Evolutionary conservation across 73 alveolate genomes (phyloP), one percentile per base, ranked within the genome.

Genomic region (Blepharisma japonicum): DNA sequence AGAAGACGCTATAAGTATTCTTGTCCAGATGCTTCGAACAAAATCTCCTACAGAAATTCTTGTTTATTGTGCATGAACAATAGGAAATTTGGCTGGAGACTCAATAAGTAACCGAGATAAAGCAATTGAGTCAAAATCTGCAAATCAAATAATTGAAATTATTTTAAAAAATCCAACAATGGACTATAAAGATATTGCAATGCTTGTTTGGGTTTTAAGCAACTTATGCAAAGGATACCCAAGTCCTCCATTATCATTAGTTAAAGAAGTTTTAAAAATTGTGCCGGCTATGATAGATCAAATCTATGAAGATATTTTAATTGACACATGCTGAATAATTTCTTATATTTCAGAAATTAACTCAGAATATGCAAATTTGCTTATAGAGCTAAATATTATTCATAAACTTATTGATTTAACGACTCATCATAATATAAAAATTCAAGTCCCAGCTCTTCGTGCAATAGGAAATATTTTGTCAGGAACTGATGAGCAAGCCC

Each of bases 161-260:
- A 32, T 32, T 32, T 32, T 32, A 32, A 32, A 32, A 32, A 32
- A 32, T 32, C 42, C 42, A 3, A 32, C 5, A 32, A 32, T 32
- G 42, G 42, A 32, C 3, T 32, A 32, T 32, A 32, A 32, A 32
- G 42, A 32, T 32, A 32, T 32, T 32, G 42, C 42, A 32, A 32
- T 32, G 3, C 42, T 53, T 53, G 23, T 53, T 21, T 96, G 99
- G 99, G 87, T 98, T 39, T 84, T 96, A 9, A 80, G 97, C 23
- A 96, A 96, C 78, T 89, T 96, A 55, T 86, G 96, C 72, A 89
- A 97, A 91, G 96, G 96, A 42, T 91, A 94, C 55, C 99, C 99
- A 8, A 67, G 85, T 20, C 95, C 96, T 47, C 90, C 82, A 66
- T 85, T 89, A 49, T 9, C 14, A 25, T n/a, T 27, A 21, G 53